Evolutionary conservation across 345 rosid genomes (phyloP), one percentile per base, ranked within the genome.

Genomic region (Arabidopsis arenosa): DNA sequence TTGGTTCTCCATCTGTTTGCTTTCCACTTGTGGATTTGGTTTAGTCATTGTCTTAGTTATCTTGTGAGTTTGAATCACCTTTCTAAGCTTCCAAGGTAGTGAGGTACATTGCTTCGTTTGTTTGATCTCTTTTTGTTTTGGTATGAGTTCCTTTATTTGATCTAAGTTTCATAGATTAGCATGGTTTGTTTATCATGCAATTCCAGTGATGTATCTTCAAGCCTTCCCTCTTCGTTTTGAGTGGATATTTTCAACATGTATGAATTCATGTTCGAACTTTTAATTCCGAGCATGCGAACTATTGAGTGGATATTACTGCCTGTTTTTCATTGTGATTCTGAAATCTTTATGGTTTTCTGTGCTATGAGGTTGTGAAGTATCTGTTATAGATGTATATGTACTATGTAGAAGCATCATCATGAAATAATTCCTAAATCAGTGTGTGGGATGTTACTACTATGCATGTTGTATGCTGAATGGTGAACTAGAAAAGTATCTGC

Each of bases 21-120:
- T 41, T n/a, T 17, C 43, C 37, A 4, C 7, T 75, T 53, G 28
- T 68, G 49, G 65, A 55, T 48, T 72, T 39, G 69, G 40, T 51
- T 56, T 74, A 17, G 62, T 32, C 48, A 40, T 75, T 52, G 54
- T 68, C 55, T 18, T 60, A 32, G 63, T 18, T 68, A 41, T 68
- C 73, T 66, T 66, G 43, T 1, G 30, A 26, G 52, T 37, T 74
- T 57, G 55, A 35, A 12, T 57, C 30, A 7, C 49, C 13, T 74
- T 74, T 45, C 36, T 64, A 44, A 7, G 65, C 56, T 64, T 64
- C 5, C 48, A 33, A 14, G 36, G 1, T 14, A 10, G 58, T 48
- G 41, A 74, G 53, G 53, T 66, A 37, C 15, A 9, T 49, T 49
- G 2, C 36, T 75, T 58, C 4, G 10, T 33, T 56, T 49, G 14